Percentiles rank a stretch among this genome's conserved stretches.
These are phyloP conservation scores for Polyporus tsugae DNA, from an alignment of 1,284 basidiomycete species.

Conservation along the genomic window DNA sequence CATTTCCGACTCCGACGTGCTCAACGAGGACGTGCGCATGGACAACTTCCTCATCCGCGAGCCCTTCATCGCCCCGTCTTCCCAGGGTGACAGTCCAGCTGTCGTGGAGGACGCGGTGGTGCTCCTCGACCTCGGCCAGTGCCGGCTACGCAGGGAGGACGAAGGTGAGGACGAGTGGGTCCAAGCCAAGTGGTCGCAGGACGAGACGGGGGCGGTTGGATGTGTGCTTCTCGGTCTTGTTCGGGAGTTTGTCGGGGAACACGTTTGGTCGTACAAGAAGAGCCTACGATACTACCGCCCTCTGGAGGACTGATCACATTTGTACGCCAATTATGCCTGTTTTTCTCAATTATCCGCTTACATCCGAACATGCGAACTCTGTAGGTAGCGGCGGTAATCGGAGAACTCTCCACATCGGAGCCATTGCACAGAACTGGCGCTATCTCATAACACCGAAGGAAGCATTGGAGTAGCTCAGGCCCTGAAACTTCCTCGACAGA, in stretches of 20 bases:
- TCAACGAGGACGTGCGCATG: conserved; percentile 22
- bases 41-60: conserved; percentile 23
- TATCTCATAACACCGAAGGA: background rate
- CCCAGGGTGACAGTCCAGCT: background rate
- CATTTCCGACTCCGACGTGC: conserved; percentile 20
- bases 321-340: background rate
- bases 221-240: conserved; percentile 7
- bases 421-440: background rate
- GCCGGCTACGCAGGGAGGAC: conserved; percentile 14
- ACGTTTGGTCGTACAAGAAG: conserved; percentile 12
- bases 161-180: conserved; percentile 15
- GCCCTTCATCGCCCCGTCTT: conserved; percentile 6
- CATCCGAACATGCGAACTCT: background rate
- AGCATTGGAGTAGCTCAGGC: background rate
- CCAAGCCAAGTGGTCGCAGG: conserved; percentile 12
- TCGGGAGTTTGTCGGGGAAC: conserved; percentile 9
- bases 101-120: conserved; percentile 13
- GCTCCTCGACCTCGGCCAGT: conserved; percentile 18
- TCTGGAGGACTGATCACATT: conserved; percentile 5
- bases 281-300: conserved; percentile 12
- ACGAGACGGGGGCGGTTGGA: conserved; percentile 15
- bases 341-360: background rate
- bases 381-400: background rate
- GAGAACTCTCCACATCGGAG: background rate
- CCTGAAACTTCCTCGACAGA: background rate